Evolutionary conservation across 2,329 filamentous ascomycete genomes (phyloP).

Genomic region (Monosporascus ibericus): DNA sequence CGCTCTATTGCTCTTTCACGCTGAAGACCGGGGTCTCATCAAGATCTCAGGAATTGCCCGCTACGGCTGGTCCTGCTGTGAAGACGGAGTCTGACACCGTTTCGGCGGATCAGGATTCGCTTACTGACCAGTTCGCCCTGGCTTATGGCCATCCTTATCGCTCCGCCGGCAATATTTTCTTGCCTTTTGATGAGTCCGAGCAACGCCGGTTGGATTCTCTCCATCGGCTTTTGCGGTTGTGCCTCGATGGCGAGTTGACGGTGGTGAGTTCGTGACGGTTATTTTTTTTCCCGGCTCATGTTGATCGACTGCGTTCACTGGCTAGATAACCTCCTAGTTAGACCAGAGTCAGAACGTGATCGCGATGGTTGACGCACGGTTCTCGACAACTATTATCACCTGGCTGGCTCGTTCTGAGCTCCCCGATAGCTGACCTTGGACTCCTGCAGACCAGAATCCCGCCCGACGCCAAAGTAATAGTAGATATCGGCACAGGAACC

Average conservation of each 20-base stretch:
- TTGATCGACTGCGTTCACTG: too few relatives aligned
- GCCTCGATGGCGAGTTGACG: conserved; percentile 23
- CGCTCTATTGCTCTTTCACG: background rate
- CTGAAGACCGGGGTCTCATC: background rate
- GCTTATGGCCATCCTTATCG: conserved; percentile 24
- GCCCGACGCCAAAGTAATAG: conserved; percentile 22
- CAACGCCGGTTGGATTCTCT: conserved; percentile 19
- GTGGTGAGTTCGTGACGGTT: conserved; percentile 1
- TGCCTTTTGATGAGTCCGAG: conserved; percentile 23
- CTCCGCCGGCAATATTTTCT: conserved; percentile 21
- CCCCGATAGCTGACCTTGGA: background rate
- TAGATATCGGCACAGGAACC: conserved; percentile 37
- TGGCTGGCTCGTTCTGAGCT: background rate
- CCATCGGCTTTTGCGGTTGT: conserved; percentile 20
- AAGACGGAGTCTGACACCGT: conserved; percentile 7
- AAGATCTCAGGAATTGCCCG: background rate
- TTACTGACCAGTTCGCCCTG: conserved; percentile 16
- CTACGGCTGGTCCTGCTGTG: conserved; percentile 3
- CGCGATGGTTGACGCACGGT: too few relatives aligned
- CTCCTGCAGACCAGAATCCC: conserved; percentile 17
- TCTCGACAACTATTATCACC: background rate
- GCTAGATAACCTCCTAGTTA: too few relatives aligned
- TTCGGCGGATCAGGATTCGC: conserved; percentile 7
- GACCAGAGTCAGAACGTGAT: too few relatives aligned
- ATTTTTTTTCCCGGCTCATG: background rate